A percentile compares a stretch with the other conserved stretches of the same genome.
Evolutionary conservation across 257 asterid genomes (phyloP).

Genomic region (Solanum raphanifolium): DNA sequence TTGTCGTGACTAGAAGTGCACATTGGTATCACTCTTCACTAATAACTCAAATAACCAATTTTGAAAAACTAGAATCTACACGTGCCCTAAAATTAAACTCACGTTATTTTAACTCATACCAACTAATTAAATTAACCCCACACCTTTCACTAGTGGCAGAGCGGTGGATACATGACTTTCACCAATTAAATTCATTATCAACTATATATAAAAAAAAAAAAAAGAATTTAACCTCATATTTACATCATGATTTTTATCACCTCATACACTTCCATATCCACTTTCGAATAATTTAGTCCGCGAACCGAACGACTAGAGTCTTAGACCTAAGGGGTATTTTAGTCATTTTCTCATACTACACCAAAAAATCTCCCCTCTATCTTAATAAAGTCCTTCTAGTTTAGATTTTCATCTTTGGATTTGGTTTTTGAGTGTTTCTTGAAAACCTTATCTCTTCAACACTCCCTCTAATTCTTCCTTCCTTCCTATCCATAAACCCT

Average conservation of each 20-base stretch:
- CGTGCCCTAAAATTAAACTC: not conserved
- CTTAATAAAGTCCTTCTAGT: not conserved
- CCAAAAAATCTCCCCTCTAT: not conserved
- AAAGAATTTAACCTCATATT: no score
- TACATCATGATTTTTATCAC: not conserved
- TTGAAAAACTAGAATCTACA: not conserved
- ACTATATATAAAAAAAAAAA: no score
- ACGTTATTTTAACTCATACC: no score
- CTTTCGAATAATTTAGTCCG: not conserved
- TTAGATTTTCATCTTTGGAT: not conserved
- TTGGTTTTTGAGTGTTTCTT: not conserved
- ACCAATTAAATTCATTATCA: not conserved
- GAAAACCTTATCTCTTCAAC: not conserved
- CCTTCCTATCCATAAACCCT: constrained; percentile 34
- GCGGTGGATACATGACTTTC: not conserved
- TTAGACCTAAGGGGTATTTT: not conserved
- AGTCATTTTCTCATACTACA: not conserved
- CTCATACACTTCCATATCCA: not conserved
- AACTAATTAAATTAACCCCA: no score
- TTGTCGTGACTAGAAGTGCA: not conserved
- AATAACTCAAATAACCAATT: not conserved
- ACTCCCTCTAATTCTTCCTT: not conserved
- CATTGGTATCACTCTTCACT: not conserved
- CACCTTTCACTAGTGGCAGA: not conserved
- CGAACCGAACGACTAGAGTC: not conserved